Evolutionary conservation across 2,329 filamentous ascomycete genomes (phyloP).

Genomic region (Aspergillus tanneri): DNA sequence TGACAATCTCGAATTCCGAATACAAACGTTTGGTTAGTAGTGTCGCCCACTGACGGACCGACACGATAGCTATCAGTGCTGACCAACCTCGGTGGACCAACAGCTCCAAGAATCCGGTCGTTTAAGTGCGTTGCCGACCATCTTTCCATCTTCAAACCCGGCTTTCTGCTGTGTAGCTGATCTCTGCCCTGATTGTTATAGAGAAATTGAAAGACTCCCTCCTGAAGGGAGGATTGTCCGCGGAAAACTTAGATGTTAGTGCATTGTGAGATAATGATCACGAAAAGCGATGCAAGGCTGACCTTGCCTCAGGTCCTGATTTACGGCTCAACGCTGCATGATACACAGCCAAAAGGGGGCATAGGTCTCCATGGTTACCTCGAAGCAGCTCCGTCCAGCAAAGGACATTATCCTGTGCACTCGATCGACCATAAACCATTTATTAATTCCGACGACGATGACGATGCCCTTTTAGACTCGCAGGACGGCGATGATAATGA

Average conservation of each 20-base stretch:
- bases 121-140: constrained; percentile 14
- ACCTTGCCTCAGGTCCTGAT: constrained; percentile 22
- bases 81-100: background rate
- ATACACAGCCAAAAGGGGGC: background rate
- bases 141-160: background rate
- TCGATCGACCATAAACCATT: constrained; percentile 1
- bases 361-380: background rate
- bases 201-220: constrained; percentile 51
- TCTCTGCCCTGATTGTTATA: constrained; percentile 23
- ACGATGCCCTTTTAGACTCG: constrained; percentile 20
- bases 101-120: constrained; percentile 20
- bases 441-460: constrained; percentile 3
- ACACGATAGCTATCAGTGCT: background rate
- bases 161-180: background rate
- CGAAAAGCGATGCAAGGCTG: constrained; percentile 12
- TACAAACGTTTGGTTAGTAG: constrained; percentile 58
- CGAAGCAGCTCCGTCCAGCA: background rate
- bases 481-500: constrained; percentile 28
- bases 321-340: constrained; percentile 10
- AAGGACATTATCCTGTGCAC: background rate
- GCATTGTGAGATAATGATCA: background rate
- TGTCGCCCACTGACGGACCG: background rate
- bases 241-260: constrained; percentile 50
- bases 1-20: constrained; percentile 61
- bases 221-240: constrained; percentile 51